A percentile compares a stretch with the other conserved stretches of the same genome.
These are phyloP conservation scores for Rubroshorea leprosula DNA, from an alignment of 345 rosid genomes.

Conservation along the genomic window DNA sequence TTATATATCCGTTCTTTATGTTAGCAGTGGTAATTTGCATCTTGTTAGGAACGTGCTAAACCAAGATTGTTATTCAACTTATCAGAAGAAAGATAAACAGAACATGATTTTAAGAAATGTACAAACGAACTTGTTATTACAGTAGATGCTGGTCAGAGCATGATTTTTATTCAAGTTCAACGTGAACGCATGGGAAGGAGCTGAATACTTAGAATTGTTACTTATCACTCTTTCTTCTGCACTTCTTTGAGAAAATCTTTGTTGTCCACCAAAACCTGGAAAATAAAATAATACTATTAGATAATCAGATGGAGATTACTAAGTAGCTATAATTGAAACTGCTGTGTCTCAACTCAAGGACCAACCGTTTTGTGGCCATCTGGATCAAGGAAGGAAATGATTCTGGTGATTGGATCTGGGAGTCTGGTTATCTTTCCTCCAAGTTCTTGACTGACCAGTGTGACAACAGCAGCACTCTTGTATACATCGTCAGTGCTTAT, in stretches of 20 bases:
- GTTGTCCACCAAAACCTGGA: conserved; percentile 77
- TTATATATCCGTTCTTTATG: no score
- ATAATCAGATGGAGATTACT: neutral
- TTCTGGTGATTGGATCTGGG: conserved; percentile 77
- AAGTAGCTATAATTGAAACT: neutral
- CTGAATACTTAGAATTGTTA: neutral
- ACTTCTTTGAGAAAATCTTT: conserved; percentile 80
- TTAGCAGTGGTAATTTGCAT: no score
- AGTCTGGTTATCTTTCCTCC: conserved; percentile 82
- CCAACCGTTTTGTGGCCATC: conserved; percentile 90
- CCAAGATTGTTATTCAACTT: no score
- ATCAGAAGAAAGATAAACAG: no score
- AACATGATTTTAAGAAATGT: no score
- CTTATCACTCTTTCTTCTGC: conserved; percentile 17
- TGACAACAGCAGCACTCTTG: conserved; percentile 75
- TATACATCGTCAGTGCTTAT: conserved; percentile 81
- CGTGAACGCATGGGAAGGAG: no score
- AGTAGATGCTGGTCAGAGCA: neutral
- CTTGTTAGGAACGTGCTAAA: no score
- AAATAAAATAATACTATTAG: neutral
- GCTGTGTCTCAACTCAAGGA: conserved; percentile 1
- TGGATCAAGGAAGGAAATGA: conserved; percentile 65
- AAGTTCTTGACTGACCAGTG: conserved; percentile 56
- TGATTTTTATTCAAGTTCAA: neutral
- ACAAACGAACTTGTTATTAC: neutral